A percentile compares a stretch with the other conserved stretches of the same genome.
Evolutionary conservation across 805 yeast species (phyloP).

Genomic region (Cephaloascus fragrans): DNA sequence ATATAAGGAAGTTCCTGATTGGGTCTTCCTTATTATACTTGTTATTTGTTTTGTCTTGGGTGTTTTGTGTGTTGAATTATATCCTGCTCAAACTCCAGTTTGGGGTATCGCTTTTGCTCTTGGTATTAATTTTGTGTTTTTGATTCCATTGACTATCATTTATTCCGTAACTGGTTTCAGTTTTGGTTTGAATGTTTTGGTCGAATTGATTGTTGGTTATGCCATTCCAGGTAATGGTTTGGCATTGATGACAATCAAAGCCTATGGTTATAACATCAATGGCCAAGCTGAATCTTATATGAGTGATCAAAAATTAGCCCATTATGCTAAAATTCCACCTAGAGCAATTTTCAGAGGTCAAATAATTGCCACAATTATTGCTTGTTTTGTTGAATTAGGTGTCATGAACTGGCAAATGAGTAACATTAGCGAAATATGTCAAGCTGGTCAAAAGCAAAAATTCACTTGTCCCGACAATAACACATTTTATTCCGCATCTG

Average conservation of each 20-base stretch:
- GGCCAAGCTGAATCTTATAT: conserved; percentile 21
- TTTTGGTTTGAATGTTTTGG: conserved; percentile 9
- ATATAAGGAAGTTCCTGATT: conserved; percentile 31
- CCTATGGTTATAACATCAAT: conserved; percentile 17
- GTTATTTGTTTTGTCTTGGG: conserved; percentile 33
- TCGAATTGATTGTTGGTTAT: conserved; percentile 15
- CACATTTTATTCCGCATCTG: conserved; percentile 27
- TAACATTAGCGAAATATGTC: conserved; percentile 16
- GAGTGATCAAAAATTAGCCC: conserved; percentile 27
- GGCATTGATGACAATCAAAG: conserved; percentile 13
- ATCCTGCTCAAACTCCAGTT: conserved; percentile 19
- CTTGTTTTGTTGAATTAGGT: conserved; percentile 18
- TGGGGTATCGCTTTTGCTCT: conserved; percentile 13
- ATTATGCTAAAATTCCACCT: conserved; percentile 12
- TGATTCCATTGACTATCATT: conserved; percentile 11
- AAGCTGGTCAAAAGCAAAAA: conserved; percentile 12
- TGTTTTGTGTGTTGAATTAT: conserved; percentile 20
- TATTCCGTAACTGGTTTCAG: conserved; percentile 7
- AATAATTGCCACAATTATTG: conserved; percentile 27
- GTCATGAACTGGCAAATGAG: conserved; percentile 23
- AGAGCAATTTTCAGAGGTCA: conserved; percentile 15
- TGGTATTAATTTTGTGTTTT: conserved; percentile 12
- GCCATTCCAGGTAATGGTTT: conserved; percentile 16
- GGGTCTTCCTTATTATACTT: conserved; percentile 34
- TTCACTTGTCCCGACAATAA: conserved; percentile 19